Evolutionary conservation across 495 filamentous ascomycete species (phyloP), one percentile per base, ranked within the genome.

Genomic region (Trichoderma virens): DNA sequence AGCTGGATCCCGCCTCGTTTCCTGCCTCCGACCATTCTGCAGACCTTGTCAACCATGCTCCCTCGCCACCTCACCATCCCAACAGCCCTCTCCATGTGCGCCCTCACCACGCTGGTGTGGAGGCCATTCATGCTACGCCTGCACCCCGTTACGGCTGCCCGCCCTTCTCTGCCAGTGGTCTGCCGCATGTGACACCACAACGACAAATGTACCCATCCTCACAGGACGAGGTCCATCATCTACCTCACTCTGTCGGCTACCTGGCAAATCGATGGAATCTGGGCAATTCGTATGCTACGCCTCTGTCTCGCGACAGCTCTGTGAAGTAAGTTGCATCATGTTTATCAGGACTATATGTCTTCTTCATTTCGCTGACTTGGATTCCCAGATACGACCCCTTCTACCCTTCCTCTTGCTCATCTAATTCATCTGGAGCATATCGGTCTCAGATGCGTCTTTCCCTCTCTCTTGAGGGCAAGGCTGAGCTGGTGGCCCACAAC

Each of bases 401-500:
- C 56, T 65, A 69, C 18, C 67, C 72, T 13, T 77, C 77, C 35
- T 67, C 73, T n/a, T 70, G 69, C 61, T 74, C 77, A 2, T 67
- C 68, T 9, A 1, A 66, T 68, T 61, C 72, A 47, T 64, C 71
- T 14, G 70, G 72, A 1, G 68, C 65, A 5, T 72, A 72, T 34
- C 71, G 73, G 18, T 75, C 77, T 16, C 75, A 74, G 35, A 74
- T 90, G 34, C 79, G 86, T 54, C 70, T 96, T 61, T 92, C 90
- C 0, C 75, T 90, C 65, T 92, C 90, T 23, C 80, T 89, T 60
- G 91, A 95, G 63, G 93, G 93, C 62, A 90, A 90, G 70, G 93
- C 92, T 2, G 86, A 91, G 74, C 79, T 97, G 35, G 80, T 89
- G 9, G 84, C 87, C 54, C 78, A 86, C 66, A 61, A 35, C 60